Evolutionary conservation across 352 stramenopile species (phyloP), one percentile per base, ranked within the genome.

Genomic region (Globisporangium spinosum): DNA sequence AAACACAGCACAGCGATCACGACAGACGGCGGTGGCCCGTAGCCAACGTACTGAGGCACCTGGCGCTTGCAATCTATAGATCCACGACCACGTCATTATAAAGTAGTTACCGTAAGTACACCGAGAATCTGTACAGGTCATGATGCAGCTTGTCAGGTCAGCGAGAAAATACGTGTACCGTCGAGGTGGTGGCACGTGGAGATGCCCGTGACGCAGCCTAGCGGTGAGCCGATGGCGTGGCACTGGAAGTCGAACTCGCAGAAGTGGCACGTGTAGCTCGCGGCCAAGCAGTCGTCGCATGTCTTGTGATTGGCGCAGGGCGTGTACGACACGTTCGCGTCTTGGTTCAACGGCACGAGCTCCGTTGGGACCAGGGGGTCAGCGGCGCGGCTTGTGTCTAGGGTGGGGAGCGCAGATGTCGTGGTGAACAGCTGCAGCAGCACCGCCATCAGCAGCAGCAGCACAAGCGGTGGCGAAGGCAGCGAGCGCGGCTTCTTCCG

Each of bases 161-260:
- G 10, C 35, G 35, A 43, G 35, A 43, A 15, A 43, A 43, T 43
- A 43, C 35, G 17, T 25, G 43, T 56, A 92, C 84, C 85, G 73
- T 91, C 77, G 7, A 96, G 79, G 55, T 94, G 84, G 62, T 95
- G 88, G 64, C 88, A 95, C n/a, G 77, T 77, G 0, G 81, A 87
- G 62, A 95, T 87, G 55, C 88, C 88, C 8, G 74, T 82, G 17
- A 86, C 49, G 51, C 88, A 95, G 34, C 88, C 88, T 38, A 77
- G 70, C 0, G 75, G 75, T 10, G 85, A 94, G 12, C 82, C 83
- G 34, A 95, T 92, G 12, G 78, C 73, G 56, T 96, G 88, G 70
- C 88, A 96, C 67, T 94, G 76, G 62, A 91, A 94, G 77, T 96
- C 88, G 34, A 69, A 84, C 68, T 90, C 74, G 70, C 88, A 96